phyloP scores from a whole-genome alignment of 208 protist species.

The Trypanosoma caninum region DNA sequence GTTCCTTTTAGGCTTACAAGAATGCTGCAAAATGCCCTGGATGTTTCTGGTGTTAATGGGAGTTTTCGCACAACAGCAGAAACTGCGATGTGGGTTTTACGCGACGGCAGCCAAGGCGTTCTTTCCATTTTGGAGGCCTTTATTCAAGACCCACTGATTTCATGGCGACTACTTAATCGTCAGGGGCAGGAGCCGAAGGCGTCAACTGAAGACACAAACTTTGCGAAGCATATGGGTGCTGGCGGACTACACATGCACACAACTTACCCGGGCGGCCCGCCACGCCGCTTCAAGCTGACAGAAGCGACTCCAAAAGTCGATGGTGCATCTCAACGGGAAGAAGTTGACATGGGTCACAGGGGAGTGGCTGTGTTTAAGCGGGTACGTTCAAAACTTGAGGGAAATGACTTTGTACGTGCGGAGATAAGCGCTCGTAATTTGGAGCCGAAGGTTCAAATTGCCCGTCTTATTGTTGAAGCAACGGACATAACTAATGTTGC shows the following conservation, averaged over 20 bases:
- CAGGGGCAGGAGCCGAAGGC: constrained; percentile 67
- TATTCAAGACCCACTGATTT: constrained; percentile 99
- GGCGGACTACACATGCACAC: constrained; percentile 26
- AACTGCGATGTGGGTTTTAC: constrained; percentile 96
- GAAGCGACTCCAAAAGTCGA: background rate
- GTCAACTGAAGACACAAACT: constrained; percentile 66
- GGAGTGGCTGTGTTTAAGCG: constrained; percentile 78
- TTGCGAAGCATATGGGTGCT: constrained; percentile 66
- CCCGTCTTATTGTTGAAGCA: constrained; percentile 78
- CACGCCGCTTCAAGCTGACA: constrained; percentile 1
- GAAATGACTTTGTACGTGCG: constrained; percentile 62
- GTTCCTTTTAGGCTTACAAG: constrained; percentile 99
- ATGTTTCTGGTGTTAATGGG: constrained; percentile 98
- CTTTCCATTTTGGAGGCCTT: constrained; percentile 99
- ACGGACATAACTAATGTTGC: constrained; percentile 84
- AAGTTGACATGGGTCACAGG: constrained; percentile 78
- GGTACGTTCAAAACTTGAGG: constrained; percentile 81
- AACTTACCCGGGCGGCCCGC: constrained; percentile 7
- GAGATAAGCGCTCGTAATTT: constrained; percentile 23
- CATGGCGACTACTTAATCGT: constrained; percentile 95
- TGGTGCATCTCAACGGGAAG: constrained; percentile 22
- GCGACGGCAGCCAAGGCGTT: constrained; percentile 97
- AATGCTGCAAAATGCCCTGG: constrained; percentile 99
- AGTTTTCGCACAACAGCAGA: constrained; percentile 96
- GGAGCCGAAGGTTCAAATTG: constrained; percentile 75